These are phyloP conservation scores for Pseudognaphalium luteoalbum DNA, from an alignment of 129 eudicot genomes.

Conservation along the genomic window DNA sequence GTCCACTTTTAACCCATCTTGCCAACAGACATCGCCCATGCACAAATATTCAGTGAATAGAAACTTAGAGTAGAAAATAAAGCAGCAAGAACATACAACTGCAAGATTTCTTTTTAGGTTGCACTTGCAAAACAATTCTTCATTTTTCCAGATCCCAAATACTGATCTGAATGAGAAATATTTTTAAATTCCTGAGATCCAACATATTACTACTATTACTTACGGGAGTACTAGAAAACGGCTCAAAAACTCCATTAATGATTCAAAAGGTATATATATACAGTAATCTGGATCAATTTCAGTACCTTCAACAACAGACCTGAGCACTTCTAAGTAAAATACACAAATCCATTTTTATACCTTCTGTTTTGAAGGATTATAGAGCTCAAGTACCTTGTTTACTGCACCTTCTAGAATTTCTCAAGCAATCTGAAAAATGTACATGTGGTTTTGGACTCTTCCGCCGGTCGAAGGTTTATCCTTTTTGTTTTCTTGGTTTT, in stretches of 20 bases:
- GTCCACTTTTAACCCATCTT: no score
- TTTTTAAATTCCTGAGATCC: no score
- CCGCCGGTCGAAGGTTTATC: background rate
- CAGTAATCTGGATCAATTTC: background rate
- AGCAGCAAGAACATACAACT: background rate
- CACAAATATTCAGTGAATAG: background rate
- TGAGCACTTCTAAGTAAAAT: constrained; percentile 1
- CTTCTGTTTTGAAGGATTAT: background rate
- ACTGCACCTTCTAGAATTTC: background rate
- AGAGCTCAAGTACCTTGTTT: background rate
- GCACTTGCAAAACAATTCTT: background rate
- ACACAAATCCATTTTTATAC: constrained; percentile 7
- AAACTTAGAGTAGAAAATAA: background rate
- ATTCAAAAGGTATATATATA: constrained; percentile 21
- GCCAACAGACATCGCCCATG: background rate
- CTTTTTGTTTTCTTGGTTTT: background rate
- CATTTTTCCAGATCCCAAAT: background rate
- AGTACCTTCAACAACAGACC: constrained; percentile 12
- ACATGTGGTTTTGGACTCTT: constrained; percentile 20
- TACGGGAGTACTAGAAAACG: background rate
- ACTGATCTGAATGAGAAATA: background rate
- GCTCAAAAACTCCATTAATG: background rate
- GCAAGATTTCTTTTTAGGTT: background rate
- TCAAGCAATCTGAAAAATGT: constrained; percentile 10
- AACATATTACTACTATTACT: background rate